phyloP scores from a whole-genome alignment of 2,329 filamentous ascomycete genomes.

The Monosporascus sp. region DNA sequence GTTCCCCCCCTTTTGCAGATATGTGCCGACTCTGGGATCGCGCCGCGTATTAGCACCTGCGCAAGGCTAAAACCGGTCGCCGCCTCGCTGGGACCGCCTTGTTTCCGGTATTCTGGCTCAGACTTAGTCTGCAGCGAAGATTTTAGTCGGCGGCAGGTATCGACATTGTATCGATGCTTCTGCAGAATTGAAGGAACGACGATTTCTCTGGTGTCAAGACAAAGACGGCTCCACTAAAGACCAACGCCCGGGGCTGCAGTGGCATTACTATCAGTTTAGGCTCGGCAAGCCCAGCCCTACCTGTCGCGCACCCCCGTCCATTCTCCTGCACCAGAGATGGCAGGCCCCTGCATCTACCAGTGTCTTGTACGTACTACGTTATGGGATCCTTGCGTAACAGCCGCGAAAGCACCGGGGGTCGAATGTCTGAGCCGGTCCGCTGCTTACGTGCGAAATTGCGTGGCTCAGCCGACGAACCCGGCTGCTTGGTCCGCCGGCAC shows the following conservation, averaged over 20 bases:
- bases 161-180: not conserved
- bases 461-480: not conserved
- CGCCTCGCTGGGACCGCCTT: not conserved
- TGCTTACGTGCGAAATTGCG: not conserved
- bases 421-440: not conserved
- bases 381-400: too few relatives aligned
- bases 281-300: too few relatives aligned
- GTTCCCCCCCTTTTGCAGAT: too few relatives aligned
- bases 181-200: not conserved
- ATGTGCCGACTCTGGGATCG: too few relatives aligned
- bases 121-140: not conserved
- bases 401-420: too few relatives aligned
- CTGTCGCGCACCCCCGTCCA: too few relatives aligned
- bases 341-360: too few relatives aligned
- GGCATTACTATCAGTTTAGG: not conserved
- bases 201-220: not conserved
- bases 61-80: not conserved
- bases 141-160: not conserved
- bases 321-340: too few relatives aligned
- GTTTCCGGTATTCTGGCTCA: not conserved
- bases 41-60: not conserved
- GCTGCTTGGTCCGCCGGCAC: not conserved
- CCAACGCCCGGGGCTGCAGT: too few relatives aligned
- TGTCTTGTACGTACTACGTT: too few relatives aligned
- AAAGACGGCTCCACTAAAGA: not conserved